Conservation (phyloP, 2,329 filamentous ascomycete species). For the Arthroderma uncinatum region DNA sequence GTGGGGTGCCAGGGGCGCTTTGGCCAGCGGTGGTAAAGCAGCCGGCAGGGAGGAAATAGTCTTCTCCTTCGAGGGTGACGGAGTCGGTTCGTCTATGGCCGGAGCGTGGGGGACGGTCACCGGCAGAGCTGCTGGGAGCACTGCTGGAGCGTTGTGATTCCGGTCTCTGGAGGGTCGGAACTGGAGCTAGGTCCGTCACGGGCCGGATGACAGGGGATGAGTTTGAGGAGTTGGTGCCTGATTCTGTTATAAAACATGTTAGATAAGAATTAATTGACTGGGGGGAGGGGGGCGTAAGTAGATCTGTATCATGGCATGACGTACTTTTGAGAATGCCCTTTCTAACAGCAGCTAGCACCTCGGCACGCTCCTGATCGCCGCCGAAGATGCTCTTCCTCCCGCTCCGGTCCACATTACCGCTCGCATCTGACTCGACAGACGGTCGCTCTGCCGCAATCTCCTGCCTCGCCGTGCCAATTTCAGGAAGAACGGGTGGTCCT, state of each 20-base stretch:
- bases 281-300: background rate
- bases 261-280: background rate
- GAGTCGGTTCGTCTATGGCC: constrained; percentile 57
- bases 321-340: constrained; percentile 92
- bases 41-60: constrained; percentile 76
- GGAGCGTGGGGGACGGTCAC: constrained; percentile 49
- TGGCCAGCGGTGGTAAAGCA: constrained; percentile 61
- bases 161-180: constrained; percentile 40
- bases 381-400: constrained; percentile 78
- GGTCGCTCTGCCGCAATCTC: background rate
- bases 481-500: background rate
- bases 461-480: background rate
- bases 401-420: constrained; percentile 47
- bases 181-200: constrained; percentile 34
- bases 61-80: constrained; percentile 66
- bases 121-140: constrained; percentile 74
- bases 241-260: constrained; percentile 8
- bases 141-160: constrained; percentile 71
- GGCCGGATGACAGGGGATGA: constrained; percentile 58
- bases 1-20: constrained; percentile 69
- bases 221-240: constrained; percentile 25
- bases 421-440: constrained; percentile 11
- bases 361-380: constrained; percentile 78
- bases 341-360: constrained; percentile 81
- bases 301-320: constrained; percentile 21